Base-by-base conservation (phyloP, 257 asterid species). In the Ligustrum vulgare region DNA sequence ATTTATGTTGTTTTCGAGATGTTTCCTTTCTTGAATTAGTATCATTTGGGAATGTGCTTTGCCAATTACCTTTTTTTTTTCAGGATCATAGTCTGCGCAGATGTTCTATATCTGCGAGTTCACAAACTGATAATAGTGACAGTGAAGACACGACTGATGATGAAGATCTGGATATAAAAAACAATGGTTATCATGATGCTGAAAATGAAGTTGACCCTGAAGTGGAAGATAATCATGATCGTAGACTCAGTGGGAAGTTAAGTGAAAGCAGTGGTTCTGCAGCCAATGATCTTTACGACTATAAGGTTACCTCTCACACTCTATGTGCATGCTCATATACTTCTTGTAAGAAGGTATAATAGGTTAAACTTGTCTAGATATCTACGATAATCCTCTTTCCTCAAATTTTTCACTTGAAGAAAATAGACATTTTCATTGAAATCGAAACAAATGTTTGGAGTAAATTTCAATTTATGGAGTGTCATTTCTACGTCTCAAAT, bases 231-330 rank as follows among this genome's bases (percentile, higher is more conserved):
- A 95, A 91, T 71, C 87, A 49, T 76, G 91, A 86, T 69, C 92
- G 98, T 43, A 86, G 90, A 78, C 91, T 84, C 78, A 91, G 96
- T 80, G 98, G 97, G 77, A 93, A 87, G 82, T 79, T 89, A 79
- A 93, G 98, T 81, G 96, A 87, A 86, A 89, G 95, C 85, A 93
- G 98, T 72, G 96, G 95, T 74, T 93, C 96, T 70, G 96, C 87
- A 75, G 91, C 92, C 75, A 89, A 88, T 80, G 96, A 93, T 91
- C 93, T 93, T 69, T 93, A 93, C 84, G 96, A 95, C 79, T 93
- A 83, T 76, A 91, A 95, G 98, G 99, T 94, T 20, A 7, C 31
- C 72, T 64, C 77, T 77, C 74, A 49, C 77, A 67, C 79, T 63
- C 65, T 28, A 3, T 58, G 31, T 8, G 32, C 33, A 20, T 58